A percentile compares a stretch with the other conserved stretches of the same genome.
These are phyloP conservation scores for Backusella sp. DNA, from an alignment of 192 early-diverging fungal species.

Conservation along the genomic window DNA sequence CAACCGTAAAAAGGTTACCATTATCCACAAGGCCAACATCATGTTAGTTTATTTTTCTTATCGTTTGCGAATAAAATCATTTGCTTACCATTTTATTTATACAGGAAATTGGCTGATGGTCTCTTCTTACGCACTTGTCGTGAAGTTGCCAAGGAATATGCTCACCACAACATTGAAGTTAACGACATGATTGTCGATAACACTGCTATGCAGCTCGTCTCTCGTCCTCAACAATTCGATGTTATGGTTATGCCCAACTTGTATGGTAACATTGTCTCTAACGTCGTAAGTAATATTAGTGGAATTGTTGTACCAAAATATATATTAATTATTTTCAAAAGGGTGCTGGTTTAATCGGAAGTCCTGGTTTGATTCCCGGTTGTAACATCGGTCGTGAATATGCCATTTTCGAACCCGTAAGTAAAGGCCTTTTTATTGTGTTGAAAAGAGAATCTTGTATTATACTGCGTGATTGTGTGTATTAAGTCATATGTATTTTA, in stretches of 20 bases:
- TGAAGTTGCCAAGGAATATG: conserved; percentile 91
- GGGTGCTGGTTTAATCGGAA: conserved; percentile 94
- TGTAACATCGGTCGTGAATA: conserved; percentile 97
- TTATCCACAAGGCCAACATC: conserved; percentile 99
- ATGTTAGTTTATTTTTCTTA: conserved; percentile 59
- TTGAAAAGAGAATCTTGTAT: conserved; percentile 94
- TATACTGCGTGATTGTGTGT: conserved; percentile 93
- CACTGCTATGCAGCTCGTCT: conserved; percentile 98
- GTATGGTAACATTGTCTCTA: conserved; percentile 99
- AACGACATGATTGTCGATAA: conserved; percentile 99
- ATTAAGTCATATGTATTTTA: conserved; percentile 72
- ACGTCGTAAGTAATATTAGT: conserved; percentile 59
- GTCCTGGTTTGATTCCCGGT: conserved; percentile 96
- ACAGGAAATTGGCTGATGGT: conserved; percentile 94
- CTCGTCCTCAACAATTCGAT: conserved; percentile 96
- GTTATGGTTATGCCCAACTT: conserved; percentile 99
- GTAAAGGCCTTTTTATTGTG: conserved; percentile 30
- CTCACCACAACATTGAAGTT: conserved; percentile 84
- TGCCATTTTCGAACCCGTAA: conserved; percentile 95
- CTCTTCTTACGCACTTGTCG: conserved; percentile 97
- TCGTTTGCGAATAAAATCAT: neutral
- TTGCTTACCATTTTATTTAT: neutral
- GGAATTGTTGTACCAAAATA: neutral
- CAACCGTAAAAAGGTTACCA: conserved; percentile 96
- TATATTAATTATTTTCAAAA: neutral